These are phyloP conservation scores for Aspergillus aculeatus DNA, from an alignment of 2,329 filamentous ascomycete species.

Conservation along the genomic window DNA sequence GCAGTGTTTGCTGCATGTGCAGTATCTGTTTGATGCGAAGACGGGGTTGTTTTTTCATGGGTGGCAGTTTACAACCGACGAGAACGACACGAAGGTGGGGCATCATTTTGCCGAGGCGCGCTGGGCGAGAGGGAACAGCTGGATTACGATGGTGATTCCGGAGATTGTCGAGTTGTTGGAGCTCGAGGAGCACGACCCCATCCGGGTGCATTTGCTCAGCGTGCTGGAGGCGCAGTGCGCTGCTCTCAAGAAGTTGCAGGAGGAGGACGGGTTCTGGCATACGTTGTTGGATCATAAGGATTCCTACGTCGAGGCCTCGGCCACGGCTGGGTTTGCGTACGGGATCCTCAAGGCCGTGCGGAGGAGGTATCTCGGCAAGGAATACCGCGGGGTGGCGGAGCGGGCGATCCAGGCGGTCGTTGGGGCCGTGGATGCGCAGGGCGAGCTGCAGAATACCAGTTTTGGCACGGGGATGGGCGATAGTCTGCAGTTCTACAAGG, in stretches of 20 bases:
- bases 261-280: slow-evolving; percentile 65
- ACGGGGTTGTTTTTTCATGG: slow-evolving; percentile 78
- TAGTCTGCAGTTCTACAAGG: slow-evolving; percentile 71
- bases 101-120: slow-evolving; percentile 57
- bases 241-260: slow-evolving; percentile 62
- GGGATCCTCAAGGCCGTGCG: slow-evolving; percentile 72
- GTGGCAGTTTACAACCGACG: slow-evolving; percentile 67
- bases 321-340: slow-evolving; percentile 77
- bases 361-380: slow-evolving; percentile 65
- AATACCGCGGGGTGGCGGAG: slow-evolving; percentile 62
- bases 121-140: slow-evolving; percentile 59
- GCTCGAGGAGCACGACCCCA: slow-evolving; percentile 58
- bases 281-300: slow-evolving; percentile 71
- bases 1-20: slow-evolving; percentile 74
- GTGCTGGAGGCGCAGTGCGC: slow-evolving; percentile 68
- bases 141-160: slow-evolving; percentile 80
- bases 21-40: slow-evolving; percentile 71
- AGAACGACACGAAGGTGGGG: slow-evolving; percentile 43
- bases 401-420: slow-evolving; percentile 68
- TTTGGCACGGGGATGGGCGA: slow-evolving; percentile 79
- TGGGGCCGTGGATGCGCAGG: slow-evolving; percentile 62
- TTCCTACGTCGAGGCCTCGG: slow-evolving; percentile 73
- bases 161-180: slow-evolving; percentile 75
- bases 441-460: slow-evolving; percentile 71
- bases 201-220: slow-evolving; percentile 51